Base-by-base conservation (phyloP, 2,329 filamentous ascomycete genomes). In the Claviceps paspali region DNA sequence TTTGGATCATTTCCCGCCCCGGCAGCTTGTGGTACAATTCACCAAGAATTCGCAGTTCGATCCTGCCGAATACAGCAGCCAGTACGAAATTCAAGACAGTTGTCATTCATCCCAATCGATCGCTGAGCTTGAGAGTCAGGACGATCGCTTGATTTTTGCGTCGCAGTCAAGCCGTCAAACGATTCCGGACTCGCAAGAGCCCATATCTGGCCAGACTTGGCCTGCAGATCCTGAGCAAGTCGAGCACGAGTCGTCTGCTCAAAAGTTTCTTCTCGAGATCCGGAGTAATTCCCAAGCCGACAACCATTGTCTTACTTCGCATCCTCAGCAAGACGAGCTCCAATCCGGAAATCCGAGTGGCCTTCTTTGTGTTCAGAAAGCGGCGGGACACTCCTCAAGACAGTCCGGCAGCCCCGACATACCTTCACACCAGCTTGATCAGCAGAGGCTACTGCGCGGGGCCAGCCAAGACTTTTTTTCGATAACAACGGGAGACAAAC, bases 121-220 rank as follows among this genome's bases (percentile, higher is more conserved):
- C 7, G 52, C 53, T 4, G 52, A 57, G 31, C 54, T 56, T 17
- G 59, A 62, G 33, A 51, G 53, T 27, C 46, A 54, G 33, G 59
- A 59, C 42, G 48, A 49, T 17, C 50, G 51, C 29, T 39, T 55
- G 30, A 39, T 46, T 9, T 36, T 63, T 38, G 43, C 51, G 14
- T 48, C 52, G 4, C 45, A 52, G 19, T 40, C 54, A 27, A 62
- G 55, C 39, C 52, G 55, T 37, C 44, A 45, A 19, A 64, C 59
- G 3, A 60, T 67, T 18, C 61, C 61, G 0, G 63, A 67, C 41
- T 67, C 64, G 1, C 61, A 66, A 41, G 62, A 60, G 24, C 44
- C 42, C 8, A n/a, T n/a, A n/a, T 52, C 52, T n/a, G 47, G 44
- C 9, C 47, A 46, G 36, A 43, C 45, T 10, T 48, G 44, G 39